Evolutionary conservation across 2,329 filamentous ascomycete species (phyloP), one percentile per base, ranked within the genome.

Genomic region (Zasmidium cellare): DNA sequence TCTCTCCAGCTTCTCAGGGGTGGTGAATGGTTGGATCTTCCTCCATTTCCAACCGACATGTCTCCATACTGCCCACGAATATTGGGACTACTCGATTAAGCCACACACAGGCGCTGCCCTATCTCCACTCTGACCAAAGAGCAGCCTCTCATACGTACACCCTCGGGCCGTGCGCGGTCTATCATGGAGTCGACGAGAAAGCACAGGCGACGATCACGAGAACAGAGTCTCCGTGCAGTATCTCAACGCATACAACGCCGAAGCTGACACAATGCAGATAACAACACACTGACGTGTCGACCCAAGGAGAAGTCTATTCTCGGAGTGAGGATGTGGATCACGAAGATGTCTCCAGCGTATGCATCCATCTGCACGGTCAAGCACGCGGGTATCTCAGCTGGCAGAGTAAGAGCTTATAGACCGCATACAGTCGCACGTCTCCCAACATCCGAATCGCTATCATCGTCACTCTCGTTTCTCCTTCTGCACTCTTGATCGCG

Each of bases 311-410:
- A 45, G 25, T 18, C 48, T 54, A 45, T 49, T 46, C 18, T 49
- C 53, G 24, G 44, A 45, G 16, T 19, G 14, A 24, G 41, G 11
- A 45, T 20, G 56, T 58, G 57, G 53, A 38, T 35, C 57, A 50
- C 23, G 12, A 18, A 9, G 16, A 44, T 41, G 47, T 53, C 31
- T 41, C 31, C 14, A 19, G 31, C 51, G 35, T 24, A 25, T 51
- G 35, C 35, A 41, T 51, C 25, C 46, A 25, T n/a, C n/a, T n/a
- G n/a, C n/a, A n/a, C n/a, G n/a, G n/a, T n/a, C n/a, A n/a, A n/a
- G n/a, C n/a, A n/a, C n/a, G n/a, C n/a, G n/a, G n/a, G n/a, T n/a
- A n/a, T n/a, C n/a, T 35, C 25, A 22, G n/a, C 35, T 41, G 7
- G 16, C 35, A 41, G 35, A n/a, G 20, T 16, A 25, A 1, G 44